Base-by-base conservation (phyloP, 345 rosid genomes). In the Aegle marmelos region DNA sequence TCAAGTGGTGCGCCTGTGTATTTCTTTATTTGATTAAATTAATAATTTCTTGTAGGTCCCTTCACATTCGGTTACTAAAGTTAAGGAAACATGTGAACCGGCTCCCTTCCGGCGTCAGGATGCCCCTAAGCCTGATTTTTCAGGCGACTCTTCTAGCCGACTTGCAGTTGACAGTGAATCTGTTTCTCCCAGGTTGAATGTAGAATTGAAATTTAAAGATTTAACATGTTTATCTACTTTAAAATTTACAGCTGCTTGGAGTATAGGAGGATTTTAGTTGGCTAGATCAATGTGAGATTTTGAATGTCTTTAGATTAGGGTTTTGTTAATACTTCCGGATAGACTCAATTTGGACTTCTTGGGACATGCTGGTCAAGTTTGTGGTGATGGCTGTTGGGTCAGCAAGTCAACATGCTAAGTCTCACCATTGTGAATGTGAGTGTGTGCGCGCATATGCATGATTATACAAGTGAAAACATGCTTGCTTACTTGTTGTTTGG, bases 121-220 rank as follows among this genome's bases (percentile, higher is more conserved):
- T 78, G 78, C 65, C 16, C 70, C 81, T 2, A 56, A 70, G 19
- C 54, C 76, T 37, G 67, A 78, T 56, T 11, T 69, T 75, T 58
- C 72, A 14, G 75, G 67, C 5, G 79, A 79, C 70, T 62, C 30
- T 53, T 41, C 76, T 9, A 74, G 72, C 45, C 76, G 60, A 54
- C 65, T 63, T 0, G 80, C 30, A 6, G 80, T 75, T 11, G 80
- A 79, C 19, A 72, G 69, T 2, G 84, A 69, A 31, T 78, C 82
- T 22, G 76, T 78, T 70, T 82, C 87, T 48, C 81, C 82, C 5
- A 83, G 89, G 86, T 83, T 66, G 30, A 19, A 34, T 73, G 5
- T 25, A 24, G 39, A 21, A 25, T 7, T 14, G 19, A 33, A 63
- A 63, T 63, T 63, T 14, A 72, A 34, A n/a, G 61, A 45, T 71